Evolutionary conservation across 371 early-diverging fungal genomes (phyloP).

Genomic region (Mucor mucedo): DNA sequence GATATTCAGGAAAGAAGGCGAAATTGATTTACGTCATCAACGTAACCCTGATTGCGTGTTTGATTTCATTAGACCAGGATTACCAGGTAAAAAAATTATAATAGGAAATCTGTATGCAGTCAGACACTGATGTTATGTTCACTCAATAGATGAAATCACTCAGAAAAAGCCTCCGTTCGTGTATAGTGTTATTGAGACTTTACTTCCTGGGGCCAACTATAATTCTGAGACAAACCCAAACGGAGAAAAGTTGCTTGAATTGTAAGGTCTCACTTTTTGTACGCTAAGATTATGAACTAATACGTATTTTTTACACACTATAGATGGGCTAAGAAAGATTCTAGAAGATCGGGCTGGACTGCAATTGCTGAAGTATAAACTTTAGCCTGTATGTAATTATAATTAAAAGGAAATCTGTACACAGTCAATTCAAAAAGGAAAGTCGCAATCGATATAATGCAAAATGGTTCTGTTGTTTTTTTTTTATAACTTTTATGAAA

Average conservation of each 20-base stretch:
- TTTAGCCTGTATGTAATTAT: background rate
- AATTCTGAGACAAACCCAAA: constrained; percentile 64
- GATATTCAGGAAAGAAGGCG: constrained; percentile 87
- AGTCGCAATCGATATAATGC: too few relatives aligned
- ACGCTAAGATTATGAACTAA: background rate
- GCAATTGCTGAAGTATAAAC: constrained; percentile 27
- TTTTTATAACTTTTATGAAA: too few relatives aligned
- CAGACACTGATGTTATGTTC: background rate
- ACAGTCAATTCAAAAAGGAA: too few relatives aligned
- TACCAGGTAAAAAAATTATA: constrained; percentile 38
- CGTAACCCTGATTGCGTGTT: constrained; percentile 92
- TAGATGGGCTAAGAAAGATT: constrained; percentile 59
- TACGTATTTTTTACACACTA: background rate
- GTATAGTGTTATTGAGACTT: constrained; percentile 87
- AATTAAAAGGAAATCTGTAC: background rate
- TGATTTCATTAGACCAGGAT: constrained; percentile 83
- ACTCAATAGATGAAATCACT: constrained; percentile 57
- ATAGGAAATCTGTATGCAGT: too few relatives aligned
- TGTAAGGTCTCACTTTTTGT: constrained; percentile 54
- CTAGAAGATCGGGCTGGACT: constrained; percentile 60
- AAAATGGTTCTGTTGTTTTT: too few relatives aligned
- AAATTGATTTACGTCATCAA: constrained; percentile 90
- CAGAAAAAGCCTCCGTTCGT: constrained; percentile 84
- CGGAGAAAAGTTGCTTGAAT: constrained; percentile 70
- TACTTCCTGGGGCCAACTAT: constrained; percentile 81